Conservation (phyloP, 192 early-diverging fungal genomes). For the Gryganskiella cystojenkinii region DNA sequence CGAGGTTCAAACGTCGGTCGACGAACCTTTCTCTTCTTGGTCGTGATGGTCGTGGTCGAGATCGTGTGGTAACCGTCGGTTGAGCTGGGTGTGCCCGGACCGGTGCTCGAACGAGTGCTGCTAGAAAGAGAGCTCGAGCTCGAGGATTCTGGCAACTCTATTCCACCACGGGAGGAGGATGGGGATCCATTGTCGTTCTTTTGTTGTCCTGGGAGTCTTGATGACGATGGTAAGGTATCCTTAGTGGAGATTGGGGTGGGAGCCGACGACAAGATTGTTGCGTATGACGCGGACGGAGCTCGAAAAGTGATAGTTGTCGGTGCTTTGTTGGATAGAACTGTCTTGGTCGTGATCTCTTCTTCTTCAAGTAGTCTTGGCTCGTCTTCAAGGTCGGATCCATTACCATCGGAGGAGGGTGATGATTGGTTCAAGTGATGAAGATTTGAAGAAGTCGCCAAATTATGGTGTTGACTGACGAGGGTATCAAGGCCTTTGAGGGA, state of each 20-base stretch:
- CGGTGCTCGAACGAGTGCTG: slow-evolving; percentile 13
- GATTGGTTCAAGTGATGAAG: slow-evolving; percentile 15
- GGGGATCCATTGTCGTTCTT: too few relatives aligned
- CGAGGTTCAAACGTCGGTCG: slow-evolving; percentile 50
- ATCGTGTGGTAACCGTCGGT: slow-evolving; percentile 26
- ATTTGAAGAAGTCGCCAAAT: too few relatives aligned
- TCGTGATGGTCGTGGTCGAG: slow-evolving; percentile 24
- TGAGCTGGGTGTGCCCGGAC: slow-evolving; percentile 30
- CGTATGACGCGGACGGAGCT: slow-evolving; percentile 20
- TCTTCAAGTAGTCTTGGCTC: neutral
- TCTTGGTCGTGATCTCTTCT: too few relatives aligned
- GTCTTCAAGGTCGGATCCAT: slow-evolving; percentile 7
- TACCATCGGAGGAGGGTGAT: neutral
- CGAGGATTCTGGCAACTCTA: neutral
- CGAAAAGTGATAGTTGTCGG: neutral
- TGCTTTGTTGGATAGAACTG: too few relatives aligned
- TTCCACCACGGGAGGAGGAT: too few relatives aligned
- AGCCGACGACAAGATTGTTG: slow-evolving; percentile 10
- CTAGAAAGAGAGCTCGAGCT: slow-evolving; percentile 17
- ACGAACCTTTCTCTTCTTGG: slow-evolving; percentile 44
- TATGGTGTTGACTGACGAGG: slow-evolving; percentile 21
- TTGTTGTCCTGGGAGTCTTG: neutral
- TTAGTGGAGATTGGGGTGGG: neutral
- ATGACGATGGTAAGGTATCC: neutral
- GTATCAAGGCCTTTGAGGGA: slow-evolving; percentile 5